Base-by-base conservation (phyloP, 345 rosid species). In the Tarenaya hassleriana region DNA sequence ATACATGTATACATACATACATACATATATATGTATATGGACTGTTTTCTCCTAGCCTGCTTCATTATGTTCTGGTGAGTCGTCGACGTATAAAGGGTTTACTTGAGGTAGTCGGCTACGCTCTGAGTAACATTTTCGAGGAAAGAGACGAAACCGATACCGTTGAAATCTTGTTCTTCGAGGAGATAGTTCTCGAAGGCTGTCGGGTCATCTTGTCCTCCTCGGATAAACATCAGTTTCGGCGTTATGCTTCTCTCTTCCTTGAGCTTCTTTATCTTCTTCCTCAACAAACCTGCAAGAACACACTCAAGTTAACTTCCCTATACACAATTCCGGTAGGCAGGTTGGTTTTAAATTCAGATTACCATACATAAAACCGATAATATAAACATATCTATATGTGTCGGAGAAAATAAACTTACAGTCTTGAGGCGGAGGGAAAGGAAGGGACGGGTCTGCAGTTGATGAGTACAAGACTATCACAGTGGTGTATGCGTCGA, bases 381-480 rank as follows among this genome's bases (percentile, higher is more conserved):
- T n/a, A n/a, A n/a, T n/a, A n/a, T n/a, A n/a, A n/a, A n/a, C n/a
- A n/a, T n/a, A n/a, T n/a, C n/a, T n/a, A n/a, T n/a, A n/a, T n/a
- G n/a, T n/a, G n/a, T n/a, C n/a, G n/a, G n/a, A n/a, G n/a, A n/a
- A n/a, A n/a, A n/a, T n/a, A n/a, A n/a, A n/a, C 98, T 83, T 77
- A 88, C 98, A 92, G 63, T 92, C 85, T 16, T 88, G 94, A 0
- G 98, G 97, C 5, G 95, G 97, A 63, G 97, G 97, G 54, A 81
- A 92, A 56, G 98, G 91, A 58, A 92, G 75, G 8, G 83, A 37
- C 5, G 87, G 87, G 62, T 88, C 95, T 27, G 91, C 88, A 13
- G 91, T 80, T 32, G 97, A 92, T 50, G 94, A 83, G 73, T 92
- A 88, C 59, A 85, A 88, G 37, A 88, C 98, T 10, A 85, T 83